Evolutionary conservation across 2,329 filamentous ascomycete species (phyloP).

Genomic region (Aspergillus ustus): DNA sequence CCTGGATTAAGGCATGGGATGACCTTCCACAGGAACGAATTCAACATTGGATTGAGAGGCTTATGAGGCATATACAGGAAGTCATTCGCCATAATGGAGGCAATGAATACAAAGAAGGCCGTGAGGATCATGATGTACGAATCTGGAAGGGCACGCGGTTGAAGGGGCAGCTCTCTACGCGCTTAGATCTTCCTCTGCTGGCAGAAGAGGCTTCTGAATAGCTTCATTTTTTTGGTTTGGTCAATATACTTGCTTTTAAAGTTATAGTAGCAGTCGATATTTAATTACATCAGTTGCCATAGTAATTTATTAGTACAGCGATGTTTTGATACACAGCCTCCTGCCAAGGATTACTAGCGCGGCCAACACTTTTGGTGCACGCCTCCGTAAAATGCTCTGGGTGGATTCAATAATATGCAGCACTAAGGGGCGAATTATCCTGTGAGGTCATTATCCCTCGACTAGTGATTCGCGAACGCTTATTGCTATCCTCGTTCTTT

Average conservation of each 20-base stretch:
- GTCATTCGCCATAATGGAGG: neutral
- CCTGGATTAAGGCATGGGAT: neutral
- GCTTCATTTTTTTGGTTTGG: slow-evolving; percentile 8
- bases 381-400: too few relatives aligned
- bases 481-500: neutral
- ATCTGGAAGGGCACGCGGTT: neutral
- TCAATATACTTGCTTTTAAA: too few relatives aligned
- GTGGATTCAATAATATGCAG: slow-evolving; percentile 9
- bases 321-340: too few relatives aligned
- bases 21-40: neutral
- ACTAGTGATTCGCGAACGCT: neutral
- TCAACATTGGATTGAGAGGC: slow-evolving; percentile 1
- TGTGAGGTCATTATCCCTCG: neutral
- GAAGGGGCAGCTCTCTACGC: neutral
- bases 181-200: neutral
- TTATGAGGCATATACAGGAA: neutral
- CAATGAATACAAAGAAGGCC: slow-evolving; percentile 1
- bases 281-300: too few relatives aligned
- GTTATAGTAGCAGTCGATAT: too few relatives aligned
- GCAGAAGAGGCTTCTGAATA: neutral
- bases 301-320: too few relatives aligned
- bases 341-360: too few relatives aligned
- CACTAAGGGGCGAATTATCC: slow-evolving; percentile 1
- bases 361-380: too few relatives aligned
- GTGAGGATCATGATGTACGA: neutral